Evolutionary conservation across 2,329 filamentous ascomycete genomes (phyloP).

Genomic region (Phoma sp.): DNA sequence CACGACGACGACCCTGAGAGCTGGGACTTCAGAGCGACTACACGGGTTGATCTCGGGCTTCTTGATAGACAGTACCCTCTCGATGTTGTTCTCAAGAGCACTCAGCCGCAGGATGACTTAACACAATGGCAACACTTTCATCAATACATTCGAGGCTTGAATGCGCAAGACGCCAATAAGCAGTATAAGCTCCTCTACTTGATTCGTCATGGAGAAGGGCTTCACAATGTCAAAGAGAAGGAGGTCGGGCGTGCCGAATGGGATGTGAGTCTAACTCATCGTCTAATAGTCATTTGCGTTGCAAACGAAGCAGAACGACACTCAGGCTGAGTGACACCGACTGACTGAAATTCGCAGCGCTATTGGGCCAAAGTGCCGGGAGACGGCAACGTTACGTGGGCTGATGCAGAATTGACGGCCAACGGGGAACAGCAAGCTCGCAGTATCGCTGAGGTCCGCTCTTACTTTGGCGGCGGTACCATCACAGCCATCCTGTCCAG

Average conservation of each 20-base stretch:
- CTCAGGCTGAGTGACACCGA: neutral
- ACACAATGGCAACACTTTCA: conserved; percentile 55
- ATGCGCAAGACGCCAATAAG: conserved; percentile 51
- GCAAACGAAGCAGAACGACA: no score
- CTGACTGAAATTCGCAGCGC: conserved; percentile 41
- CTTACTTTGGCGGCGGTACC: conserved; percentile 40
- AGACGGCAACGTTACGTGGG: conserved; percentile 64
- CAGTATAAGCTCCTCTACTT: conserved; percentile 69
- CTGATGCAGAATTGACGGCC: conserved; percentile 65
- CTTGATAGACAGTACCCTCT: conserved; percentile 64
- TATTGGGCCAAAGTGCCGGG: conserved; percentile 68
- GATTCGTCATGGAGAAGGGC: conserved; percentile 70
- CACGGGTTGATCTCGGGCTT: conserved; percentile 58
- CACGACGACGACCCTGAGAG: conserved; percentile 23
- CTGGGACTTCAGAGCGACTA: conserved; percentile 24
- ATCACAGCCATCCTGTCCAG: conserved; percentile 53
- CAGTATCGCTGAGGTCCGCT: conserved; percentile 63
- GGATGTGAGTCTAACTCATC: conserved; percentile 57
- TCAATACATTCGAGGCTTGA: conserved; percentile 60
- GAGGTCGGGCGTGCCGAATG: conserved; percentile 70
- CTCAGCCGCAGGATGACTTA: neutral
- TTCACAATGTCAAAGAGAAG: conserved; percentile 65
- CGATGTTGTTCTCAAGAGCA: conserved; percentile 49
- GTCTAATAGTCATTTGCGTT: no score
- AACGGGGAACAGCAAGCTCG: conserved; percentile 57